Conservation (phyloP, 2,329 filamentous ascomycete genomes). For the Aspergillus persii region DNA sequence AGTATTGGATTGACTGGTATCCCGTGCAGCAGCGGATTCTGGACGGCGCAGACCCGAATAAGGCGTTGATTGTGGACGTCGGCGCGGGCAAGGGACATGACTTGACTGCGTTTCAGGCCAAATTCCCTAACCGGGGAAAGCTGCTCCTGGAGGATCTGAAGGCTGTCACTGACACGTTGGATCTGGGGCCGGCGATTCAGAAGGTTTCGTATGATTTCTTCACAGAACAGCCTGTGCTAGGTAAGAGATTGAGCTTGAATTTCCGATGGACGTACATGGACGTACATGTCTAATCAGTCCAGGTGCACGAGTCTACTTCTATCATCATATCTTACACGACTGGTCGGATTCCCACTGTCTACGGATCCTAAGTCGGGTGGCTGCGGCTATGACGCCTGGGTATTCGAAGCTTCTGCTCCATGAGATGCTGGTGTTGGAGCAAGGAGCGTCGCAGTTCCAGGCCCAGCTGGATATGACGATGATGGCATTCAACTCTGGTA, state of each 20-base stretch:
- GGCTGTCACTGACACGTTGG: not conserved
- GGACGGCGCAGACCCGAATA: not conserved
- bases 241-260: not conserved
- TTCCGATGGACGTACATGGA: too few relatives aligned
- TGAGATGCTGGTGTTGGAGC: not conserved
- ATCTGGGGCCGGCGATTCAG: too few relatives aligned
- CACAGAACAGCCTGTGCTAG: not conserved
- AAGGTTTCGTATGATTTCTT: too few relatives aligned
- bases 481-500: conserved; percentile 4
- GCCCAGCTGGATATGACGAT: not conserved
- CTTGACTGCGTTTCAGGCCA: not conserved
- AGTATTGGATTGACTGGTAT: conserved; percentile 8
- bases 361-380: not conserved
- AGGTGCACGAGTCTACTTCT: not conserved
- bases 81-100: conserved; percentile 8
- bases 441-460: conserved; percentile 1
- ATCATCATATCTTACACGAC: not conserved
- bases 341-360: not conserved
- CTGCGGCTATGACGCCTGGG: conserved; percentile 1
- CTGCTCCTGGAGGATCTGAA: not conserved
- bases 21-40: conserved; percentile 5
- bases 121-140: not conserved
- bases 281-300: too few relatives aligned
- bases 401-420: conserved; percentile 7
- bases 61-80: conserved; percentile 6